Evolutionary conservation across 1,284 basidiomycete genomes (phyloP), one percentile per base, ranked within the genome.

Genomic region (Phenoliferia sp.): DNA sequence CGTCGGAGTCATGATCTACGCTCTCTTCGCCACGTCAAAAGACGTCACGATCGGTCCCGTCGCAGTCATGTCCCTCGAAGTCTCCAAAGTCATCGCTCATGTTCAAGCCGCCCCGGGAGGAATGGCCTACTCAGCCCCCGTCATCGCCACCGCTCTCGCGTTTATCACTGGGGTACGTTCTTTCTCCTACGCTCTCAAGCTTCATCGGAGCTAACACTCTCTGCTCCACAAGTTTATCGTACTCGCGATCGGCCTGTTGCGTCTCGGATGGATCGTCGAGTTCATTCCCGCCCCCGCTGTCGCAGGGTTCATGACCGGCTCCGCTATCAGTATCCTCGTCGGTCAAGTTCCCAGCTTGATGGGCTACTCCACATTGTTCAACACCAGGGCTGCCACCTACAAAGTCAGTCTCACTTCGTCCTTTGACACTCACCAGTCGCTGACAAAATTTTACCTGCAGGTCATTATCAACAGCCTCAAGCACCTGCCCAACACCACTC

Each of bases 21-120:
- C 90, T 88, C 85, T 92, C 78, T 92, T 93, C 75, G 94, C 93
- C 32, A 96, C 94, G 0, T 92, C 92, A 44, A 96, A 96, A 79
- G 94, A 97, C 52, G 74, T 77, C 36, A 75, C 92, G 15, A 96
- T 97, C 73, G 94, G 94, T 60, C 94, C 94, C 2, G 94, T 73
- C 54, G 94, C 95, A 22, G 95, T 99, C 79, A 96, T 98, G 93
- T 95, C 92, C 7, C 85, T 96, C 63, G 90, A 92, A 36, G 87
- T 88, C n/a, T 85, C 90, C 19, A 66, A 90, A 76, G 87, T 95
- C 69, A 89, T 96, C 77, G 81, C 83, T 29, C 79, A 84, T 52
- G 86, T 95, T 62, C 77, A 89, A 62, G 74, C 69, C 1, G 34
- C 63, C 32, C 72, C 77, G 50, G 77, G 77, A 52, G 78, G 77